phyloP scores from a whole-genome alignment of 1,284 basidiomycete species.

The Ustilago sp. region DNA sequence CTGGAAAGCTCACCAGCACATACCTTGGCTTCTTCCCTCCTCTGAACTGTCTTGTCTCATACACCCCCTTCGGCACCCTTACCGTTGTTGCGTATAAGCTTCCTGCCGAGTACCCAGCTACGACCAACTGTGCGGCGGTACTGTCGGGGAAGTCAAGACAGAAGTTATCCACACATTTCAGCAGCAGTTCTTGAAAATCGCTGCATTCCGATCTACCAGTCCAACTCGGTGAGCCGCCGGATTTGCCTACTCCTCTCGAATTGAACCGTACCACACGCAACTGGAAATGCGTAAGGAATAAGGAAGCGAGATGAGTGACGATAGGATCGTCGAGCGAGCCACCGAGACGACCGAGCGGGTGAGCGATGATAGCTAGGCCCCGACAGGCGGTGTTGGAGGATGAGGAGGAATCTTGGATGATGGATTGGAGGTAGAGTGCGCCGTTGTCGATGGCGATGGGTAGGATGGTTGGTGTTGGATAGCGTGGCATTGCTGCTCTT shows the following conservation, averaged over 20 bases:
- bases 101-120: conserved; percentile 49
- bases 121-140: conserved; percentile 13
- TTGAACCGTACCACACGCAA: conserved; percentile 51
- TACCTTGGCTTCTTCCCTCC: conserved; percentile 34
- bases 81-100: conserved; percentile 42
- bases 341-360: conserved; percentile 45
- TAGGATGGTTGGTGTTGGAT: conserved; percentile 26
- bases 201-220: conserved; percentile 40
- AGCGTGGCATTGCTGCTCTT: conserved; percentile 30
- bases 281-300: conserved; percentile 24
- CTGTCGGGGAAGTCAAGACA: conserved; percentile 34
- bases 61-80: conserved; percentile 4
- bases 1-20: conserved; percentile 50
- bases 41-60: conserved; percentile 35
- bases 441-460: conserved; percentile 37
- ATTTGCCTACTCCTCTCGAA: conserved; percentile 50
- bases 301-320: conserved; percentile 28
- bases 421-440: conserved; percentile 34
- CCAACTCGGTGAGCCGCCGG: conserved; percentile 45
- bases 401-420: conserved; percentile 35
- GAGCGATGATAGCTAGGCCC: conserved; percentile 41
- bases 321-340: conserved; percentile 53
- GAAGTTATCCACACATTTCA: conserved; percentile 36
- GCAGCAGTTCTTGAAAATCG: conserved; percentile 48
- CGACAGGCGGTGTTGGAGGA: conserved; percentile 18